Percentiles rank a stretch among this genome's conserved stretches.
phyloP scores from a whole-genome alignment of 306 rosid species.

The Biancaea sappan region DNA sequence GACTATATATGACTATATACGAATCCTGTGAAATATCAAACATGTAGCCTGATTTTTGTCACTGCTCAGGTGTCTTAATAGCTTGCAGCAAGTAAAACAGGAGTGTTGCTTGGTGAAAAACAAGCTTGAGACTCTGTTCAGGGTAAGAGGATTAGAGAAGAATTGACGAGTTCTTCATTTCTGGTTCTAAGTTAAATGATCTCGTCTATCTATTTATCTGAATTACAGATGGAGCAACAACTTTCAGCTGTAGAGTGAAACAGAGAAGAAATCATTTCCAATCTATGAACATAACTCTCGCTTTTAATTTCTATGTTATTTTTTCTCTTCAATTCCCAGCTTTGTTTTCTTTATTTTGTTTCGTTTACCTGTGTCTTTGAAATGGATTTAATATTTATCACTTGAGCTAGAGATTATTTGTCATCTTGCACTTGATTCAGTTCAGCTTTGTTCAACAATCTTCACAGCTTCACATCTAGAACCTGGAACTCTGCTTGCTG shows the following conservation, averaged over 20 bases:
- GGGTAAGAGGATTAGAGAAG: constrained; percentile 44
- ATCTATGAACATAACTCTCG: background rate
- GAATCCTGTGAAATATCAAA: background rate
- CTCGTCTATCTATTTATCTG: constrained; percentile 26
- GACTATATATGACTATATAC: no score
- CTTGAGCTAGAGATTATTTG: background rate
- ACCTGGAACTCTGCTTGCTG: no score
- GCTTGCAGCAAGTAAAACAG: constrained; percentile 67
- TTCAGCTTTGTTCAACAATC: background rate
- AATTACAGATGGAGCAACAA: constrained; percentile 61
- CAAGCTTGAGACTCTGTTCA: constrained; percentile 74
- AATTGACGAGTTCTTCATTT: background rate
- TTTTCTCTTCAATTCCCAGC: background rate
- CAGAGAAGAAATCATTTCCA: constrained; percentile 14
- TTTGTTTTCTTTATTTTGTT: background rate
- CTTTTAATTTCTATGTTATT: no score
- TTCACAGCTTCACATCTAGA: no score
- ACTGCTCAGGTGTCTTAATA: constrained; percentile 56
- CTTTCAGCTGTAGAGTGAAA: constrained; percentile 41
- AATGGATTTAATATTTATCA: background rate
- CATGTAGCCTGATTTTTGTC: background rate
- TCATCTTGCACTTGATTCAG: background rate
- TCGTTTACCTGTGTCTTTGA: background rate
- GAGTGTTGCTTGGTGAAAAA: constrained; percentile 64
- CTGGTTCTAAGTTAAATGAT: background rate